A percentile compares a stretch with the other conserved stretches of the same genome.
Conservation (phyloP, 2,329 filamentous ascomycete genomes). For the Pseudogymnoascus sp. region DNA sequence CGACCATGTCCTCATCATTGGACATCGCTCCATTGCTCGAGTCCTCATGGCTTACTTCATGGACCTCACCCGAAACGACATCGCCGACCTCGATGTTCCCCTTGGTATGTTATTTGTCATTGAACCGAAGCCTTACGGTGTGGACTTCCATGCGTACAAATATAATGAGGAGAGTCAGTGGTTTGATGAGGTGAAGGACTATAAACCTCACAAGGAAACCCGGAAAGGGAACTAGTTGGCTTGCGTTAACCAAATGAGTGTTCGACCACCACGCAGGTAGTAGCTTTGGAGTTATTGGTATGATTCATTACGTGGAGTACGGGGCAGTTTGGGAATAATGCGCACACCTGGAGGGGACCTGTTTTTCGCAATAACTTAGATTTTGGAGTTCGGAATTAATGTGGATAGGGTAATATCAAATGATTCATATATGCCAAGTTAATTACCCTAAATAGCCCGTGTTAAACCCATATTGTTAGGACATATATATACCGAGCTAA, state of each 20-base stretch:
- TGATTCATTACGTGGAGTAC: not conserved
- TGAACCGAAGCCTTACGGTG: constrained; percentile 94
- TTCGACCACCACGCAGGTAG: not conserved
- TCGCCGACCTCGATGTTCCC: constrained; percentile 89
- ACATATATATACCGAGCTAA: not conserved
- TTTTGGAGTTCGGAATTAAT: not conserved
- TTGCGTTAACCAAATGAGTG: not conserved
- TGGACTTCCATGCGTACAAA: constrained; percentile 91
- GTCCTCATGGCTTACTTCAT: constrained; percentile 96
- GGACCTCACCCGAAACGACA: constrained; percentile 80
- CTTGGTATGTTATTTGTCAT: constrained; percentile 90
- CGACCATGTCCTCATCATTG: constrained; percentile 87
- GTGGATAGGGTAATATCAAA: not conserved
- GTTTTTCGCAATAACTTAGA: not conserved
- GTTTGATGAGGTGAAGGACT: constrained; percentile 83
- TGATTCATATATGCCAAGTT: not conserved
- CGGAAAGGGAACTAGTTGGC: constrained; percentile 21
- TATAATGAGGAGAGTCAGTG: constrained; percentile 72
- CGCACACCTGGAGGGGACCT: not conserved
- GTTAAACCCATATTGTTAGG: not conserved
- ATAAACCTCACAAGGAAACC: constrained; percentile 57
- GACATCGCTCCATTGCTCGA: constrained; percentile 83
- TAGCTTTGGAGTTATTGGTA: not conserved
- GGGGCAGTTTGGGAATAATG: not conserved
- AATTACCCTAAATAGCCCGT: not conserved